Evolutionary conservation across 2,329 filamentous ascomycete genomes (phyloP).

Genomic region (Lecanicillium sp.): DNA sequence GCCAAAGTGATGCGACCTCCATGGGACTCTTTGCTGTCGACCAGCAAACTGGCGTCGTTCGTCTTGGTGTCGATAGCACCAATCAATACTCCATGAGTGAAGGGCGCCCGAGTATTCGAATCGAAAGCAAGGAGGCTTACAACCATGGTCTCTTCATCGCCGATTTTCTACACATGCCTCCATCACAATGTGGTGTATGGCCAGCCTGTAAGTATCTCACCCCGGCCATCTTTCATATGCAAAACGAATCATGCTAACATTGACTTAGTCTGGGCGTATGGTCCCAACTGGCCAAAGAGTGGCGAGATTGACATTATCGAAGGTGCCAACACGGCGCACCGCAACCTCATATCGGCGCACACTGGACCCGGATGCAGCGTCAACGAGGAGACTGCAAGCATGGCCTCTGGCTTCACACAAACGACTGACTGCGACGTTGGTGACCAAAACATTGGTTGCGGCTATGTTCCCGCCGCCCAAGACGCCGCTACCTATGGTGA

Average conservation of each 20-base stretch:
- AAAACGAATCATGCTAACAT: constrained; percentile 4
- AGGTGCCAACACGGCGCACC: constrained; percentile 53
- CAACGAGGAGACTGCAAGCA: constrained; percentile 4
- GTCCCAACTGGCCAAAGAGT: constrained; percentile 48
- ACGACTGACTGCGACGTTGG: constrained; percentile 28
- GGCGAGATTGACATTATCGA: constrained; percentile 67
- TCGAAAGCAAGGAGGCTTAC: constrained; percentile 57
- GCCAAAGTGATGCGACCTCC: constrained; percentile 27
- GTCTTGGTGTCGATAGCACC: constrained; percentile 34
- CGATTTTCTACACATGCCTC: constrained; percentile 67
- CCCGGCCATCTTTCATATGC: not conserved
- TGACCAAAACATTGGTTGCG: constrained; percentile 34
- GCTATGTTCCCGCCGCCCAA: constrained; percentile 28
- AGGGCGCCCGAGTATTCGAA: constrained; percentile 53
- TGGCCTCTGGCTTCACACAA: constrained; percentile 6
- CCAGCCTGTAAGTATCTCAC: constrained; percentile 49
- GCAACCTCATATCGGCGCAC: constrained; percentile 55
- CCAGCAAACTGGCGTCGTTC: constrained; percentile 31
- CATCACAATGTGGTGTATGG: constrained; percentile 62
- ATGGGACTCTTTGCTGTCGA: constrained; percentile 34
- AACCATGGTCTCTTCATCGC: constrained; percentile 61
- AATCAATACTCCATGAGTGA: constrained; percentile 26
- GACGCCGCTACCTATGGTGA: constrained; percentile 48
- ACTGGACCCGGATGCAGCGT: constrained; percentile 33
- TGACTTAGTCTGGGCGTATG: constrained; percentile 42